A percentile compares a stretch with the other conserved stretches of the same genome.
Conservation (phyloP, 768 basidiomycete species). For the Omphalotus guepiniiformis region DNA sequence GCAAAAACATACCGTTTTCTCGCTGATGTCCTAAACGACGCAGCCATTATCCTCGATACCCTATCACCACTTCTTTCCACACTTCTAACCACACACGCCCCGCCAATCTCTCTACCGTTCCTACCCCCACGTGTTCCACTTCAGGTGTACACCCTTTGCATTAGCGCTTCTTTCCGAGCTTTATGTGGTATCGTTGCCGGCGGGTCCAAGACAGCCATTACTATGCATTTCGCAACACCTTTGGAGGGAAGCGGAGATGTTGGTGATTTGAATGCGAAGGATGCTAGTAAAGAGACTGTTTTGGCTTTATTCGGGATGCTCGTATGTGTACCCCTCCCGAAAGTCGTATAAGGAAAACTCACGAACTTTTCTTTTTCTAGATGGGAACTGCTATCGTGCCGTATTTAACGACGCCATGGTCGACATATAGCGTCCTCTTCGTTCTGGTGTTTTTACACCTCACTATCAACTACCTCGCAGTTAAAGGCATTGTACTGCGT, state of each 20-base stretch:
- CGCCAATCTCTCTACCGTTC: conserved; percentile 20
- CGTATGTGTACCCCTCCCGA: conserved; percentile 31
- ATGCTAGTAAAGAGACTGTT: conserved; percentile 68
- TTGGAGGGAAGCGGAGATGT: conserved; percentile 51
- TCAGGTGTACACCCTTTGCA: conserved; percentile 47
- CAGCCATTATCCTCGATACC: conserved; percentile 54
- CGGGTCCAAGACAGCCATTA: conserved; percentile 67
- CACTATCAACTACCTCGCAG: conserved; percentile 53
- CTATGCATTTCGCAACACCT: conserved; percentile 60
- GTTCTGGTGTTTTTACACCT: conserved; percentile 52
- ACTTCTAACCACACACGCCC: neutral
- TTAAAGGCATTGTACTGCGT: conserved; percentile 52
- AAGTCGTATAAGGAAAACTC: neutral
- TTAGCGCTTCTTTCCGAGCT: conserved; percentile 55
- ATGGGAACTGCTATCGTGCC: conserved; percentile 58
- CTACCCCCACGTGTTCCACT: conserved; percentile 31
- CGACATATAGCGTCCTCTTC: conserved; percentile 50
- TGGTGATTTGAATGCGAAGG: conserved; percentile 70
- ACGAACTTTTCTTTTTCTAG: conserved; percentile 25
- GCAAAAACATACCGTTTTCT: conserved; percentile 66
- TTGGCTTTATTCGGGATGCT: conserved; percentile 64
- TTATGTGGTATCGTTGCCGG: conserved; percentile 62
- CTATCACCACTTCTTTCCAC: conserved; percentile 42
- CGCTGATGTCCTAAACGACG: conserved; percentile 64
- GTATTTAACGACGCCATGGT: conserved; percentile 40